A percentile compares a stretch with the other conserved stretches of the same genome.
These are phyloP conservation scores for Paraphoma chrysanthemicola DNA, from an alignment of 2,329 filamentous ascomycete species.

Conservation along the genomic window DNA sequence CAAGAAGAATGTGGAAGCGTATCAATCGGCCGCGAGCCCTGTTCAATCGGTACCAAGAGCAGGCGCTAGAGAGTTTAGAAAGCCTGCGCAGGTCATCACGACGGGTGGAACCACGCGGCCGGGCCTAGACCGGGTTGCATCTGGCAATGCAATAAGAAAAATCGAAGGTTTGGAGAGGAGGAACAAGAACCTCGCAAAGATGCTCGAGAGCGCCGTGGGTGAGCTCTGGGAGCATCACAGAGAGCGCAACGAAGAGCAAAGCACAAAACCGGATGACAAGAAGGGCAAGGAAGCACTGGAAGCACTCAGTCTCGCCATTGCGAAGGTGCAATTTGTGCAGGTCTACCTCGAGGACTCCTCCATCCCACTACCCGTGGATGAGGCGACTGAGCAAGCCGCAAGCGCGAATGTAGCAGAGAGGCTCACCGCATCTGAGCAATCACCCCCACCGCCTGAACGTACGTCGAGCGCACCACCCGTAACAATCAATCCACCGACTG, in stretches of 20 bases:
- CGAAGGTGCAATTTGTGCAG: constrained; percentile 59
- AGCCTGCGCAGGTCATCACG: constrained; percentile 35
- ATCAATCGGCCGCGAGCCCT: constrained; percentile 55
- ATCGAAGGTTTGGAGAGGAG: constrained; percentile 64
- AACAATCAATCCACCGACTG: constrained; percentile 11
- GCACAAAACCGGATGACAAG: constrained; percentile 32
- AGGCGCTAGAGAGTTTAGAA: constrained; percentile 44
- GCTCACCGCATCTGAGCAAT: constrained; percentile 23
- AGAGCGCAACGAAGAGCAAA: constrained; percentile 53
- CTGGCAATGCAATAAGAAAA: constrained; percentile 33
- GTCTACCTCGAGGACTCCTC: constrained; percentile 57
- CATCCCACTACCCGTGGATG: constrained; percentile 52
- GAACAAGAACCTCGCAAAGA: constrained; percentile 70
- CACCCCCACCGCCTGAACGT: constrained; percentile 24
- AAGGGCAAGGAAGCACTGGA: constrained; percentile 46
- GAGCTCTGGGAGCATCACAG: constrained; percentile 68
- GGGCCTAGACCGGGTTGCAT: constrained; percentile 25
- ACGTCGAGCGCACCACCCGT: constrained; percentile 30
- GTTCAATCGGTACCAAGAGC: constrained; percentile 42
- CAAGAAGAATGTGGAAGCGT: constrained; percentile 73
- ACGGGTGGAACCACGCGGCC: constrained; percentile 20
- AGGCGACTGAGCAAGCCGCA: constrained; percentile 36
- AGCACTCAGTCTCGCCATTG: constrained; percentile 56
- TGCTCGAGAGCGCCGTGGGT: constrained; percentile 72
- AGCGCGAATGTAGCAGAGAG: constrained; percentile 28